Base-by-base conservation (phyloP, 73 alveolate genomes). In the Strombidium stylifer region DNA sequence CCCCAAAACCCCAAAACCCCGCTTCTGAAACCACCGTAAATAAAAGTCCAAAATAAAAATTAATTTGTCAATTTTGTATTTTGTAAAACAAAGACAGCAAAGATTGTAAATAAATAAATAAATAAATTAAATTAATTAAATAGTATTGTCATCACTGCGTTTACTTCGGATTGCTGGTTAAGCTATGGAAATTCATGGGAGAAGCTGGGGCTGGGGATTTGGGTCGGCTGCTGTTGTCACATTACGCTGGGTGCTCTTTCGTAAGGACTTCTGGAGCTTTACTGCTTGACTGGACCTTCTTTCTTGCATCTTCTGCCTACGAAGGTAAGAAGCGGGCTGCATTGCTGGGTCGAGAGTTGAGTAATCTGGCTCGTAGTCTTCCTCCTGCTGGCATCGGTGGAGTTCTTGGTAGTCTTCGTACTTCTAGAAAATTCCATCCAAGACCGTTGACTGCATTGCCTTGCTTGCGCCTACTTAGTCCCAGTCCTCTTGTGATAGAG, bases 401-500 rank as follows among this genome's bases (percentile, higher is more conserved):
- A 23, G 15, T 56, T 34, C 15, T 23, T 60, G 37, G 25, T 60
- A 60, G 60, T 37, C 58, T 40, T 39, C 4, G 19, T 60, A 60
- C 37, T 60, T 60, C 19, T 60, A 50, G 24, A 60, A 40, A 19
- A 60, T 60, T 40, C 60, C 5, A 23, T 60, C 74, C 2, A 60
- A 25, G 48, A 60, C 19, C 3, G 74, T 60, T 23, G 27, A 60
- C 19, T 60, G 26, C 3, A 60, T 18, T 8, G 42, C 28, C 12
- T 47, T 37, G 19, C 51, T 23, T 40, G 37, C 46, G 14, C 74
- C 74, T 1, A 60, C 42, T 60, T 60, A 60, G 5, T 60, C 60
- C 74, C 74, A 60, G 25, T 60, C 74, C 25, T 60, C 23, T 8
- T 2, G 3, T 3, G 61, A 40, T 37, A 60, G 32, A 40, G 60